Evolutionary conservation across 2,329 filamentous ascomycete genomes (phyloP), one percentile per base, ranked within the genome.

Genomic region (Acrodontium crateriforme): DNA sequence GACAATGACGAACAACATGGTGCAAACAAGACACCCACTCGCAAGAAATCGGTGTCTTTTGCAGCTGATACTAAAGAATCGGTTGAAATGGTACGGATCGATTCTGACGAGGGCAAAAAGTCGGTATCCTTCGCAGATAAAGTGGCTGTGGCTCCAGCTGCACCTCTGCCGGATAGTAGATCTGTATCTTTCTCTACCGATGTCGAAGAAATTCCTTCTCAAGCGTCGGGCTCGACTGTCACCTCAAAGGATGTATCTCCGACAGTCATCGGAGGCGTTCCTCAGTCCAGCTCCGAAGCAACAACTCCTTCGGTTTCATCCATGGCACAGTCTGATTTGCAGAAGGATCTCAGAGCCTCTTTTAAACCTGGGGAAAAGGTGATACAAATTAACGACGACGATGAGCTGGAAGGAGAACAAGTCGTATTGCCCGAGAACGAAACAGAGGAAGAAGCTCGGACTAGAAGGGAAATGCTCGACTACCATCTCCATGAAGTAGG

Each of bases 401-500:
- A 59, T 29, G 49, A 61, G 7, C 42, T 53, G 9, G 35, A 56
- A 3, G 43, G 49, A 4, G 42, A 50, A 5, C 43, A 60, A 5
- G 63, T 73, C 1, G 58, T 83, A 9, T 67, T 79, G 9, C 78
- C 83, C 2, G 66, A 75, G 1, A 68, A 79, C 28, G 89, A 98
- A 44, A 71, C 77, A 0, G 63, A 69, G 9, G 84, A 92, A 39
- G 87, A 94, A 37, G 79, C 83, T 3, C 68, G 68, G 17, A 55
- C 93, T 14, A 75, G 89, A 5, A 71, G 76, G 32, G 76, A 94
- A 46, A 95, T 98, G 85, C 65, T 95, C 6, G 69, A 80, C 37
- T 98, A 95, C 49, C 77, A 81, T 36, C 61, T 93, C 54, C 76
- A 78, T 24, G 87, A 95, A 52, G 76, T 98, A 32, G 83, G 84